Evolutionary conservation across 2,329 filamentous ascomycete genomes (phyloP), one percentile per base, ranked within the genome.

Genomic region (Penicillium thymicola): DNA sequence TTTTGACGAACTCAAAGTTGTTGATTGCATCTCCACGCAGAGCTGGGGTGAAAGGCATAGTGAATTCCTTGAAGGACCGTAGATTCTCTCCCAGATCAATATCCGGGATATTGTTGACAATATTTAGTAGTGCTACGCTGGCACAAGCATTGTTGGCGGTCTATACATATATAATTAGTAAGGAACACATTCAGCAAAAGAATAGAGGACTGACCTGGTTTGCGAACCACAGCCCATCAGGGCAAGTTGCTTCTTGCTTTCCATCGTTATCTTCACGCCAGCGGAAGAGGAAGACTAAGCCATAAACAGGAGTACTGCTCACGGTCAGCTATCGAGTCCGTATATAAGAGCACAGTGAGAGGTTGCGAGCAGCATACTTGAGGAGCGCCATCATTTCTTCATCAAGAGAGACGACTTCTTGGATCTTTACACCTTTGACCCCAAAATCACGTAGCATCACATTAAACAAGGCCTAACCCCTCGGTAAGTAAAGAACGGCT

Each of bases 121-220:
- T 96, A 67, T 97, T 97, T 65, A 97, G 82, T 63, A 97, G 80
- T 4, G 94, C 92, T 44, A 97, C 85, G n/a, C 90, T 94, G 21
- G 91, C 94, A 74, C 94, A 99, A 27, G 91, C 88, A 72, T 96
- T 96, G 54, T 84, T 82, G 0, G 86, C 88, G 1, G 89, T 91
- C 87, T 93, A 59, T 13, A 21, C 6, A 34, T n/a, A 10, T 21
- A 38, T 21, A 14, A 11, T n/a, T 2, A 11, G 18, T 44, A 53
- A 58, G 27, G 42, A 45, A 41, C 38, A 30, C 30, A 48, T 57
- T 48, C n/a, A 38, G 21, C 30, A 46, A 21, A 42, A 45, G 6
- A 10, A 7, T 30, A 25, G 10, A 23, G 23, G 25, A 66, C 76
- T 21, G 70, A 90, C 88, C 77, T 96, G 93, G 67, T 97, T 97